Evolutionary conservation across 768 basidiomycete genomes (phyloP).

Genomic region (Podaxis carcinomalis): DNA sequence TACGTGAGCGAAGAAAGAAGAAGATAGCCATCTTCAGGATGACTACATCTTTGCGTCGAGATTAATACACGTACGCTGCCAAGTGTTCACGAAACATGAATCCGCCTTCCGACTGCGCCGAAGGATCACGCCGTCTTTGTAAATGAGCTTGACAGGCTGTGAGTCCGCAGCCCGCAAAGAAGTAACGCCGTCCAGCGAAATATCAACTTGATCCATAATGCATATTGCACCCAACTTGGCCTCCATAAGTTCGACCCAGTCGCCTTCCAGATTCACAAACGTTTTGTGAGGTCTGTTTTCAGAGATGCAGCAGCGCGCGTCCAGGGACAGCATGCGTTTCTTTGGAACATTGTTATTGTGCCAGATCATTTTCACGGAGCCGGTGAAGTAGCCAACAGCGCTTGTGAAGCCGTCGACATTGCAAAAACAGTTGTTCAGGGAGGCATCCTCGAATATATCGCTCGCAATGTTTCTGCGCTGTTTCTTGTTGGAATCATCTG

Average conservation of each 20-base stretch:
- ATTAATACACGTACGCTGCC: constrained; percentile 20
- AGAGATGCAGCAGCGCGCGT: not conserved
- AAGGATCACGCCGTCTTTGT: constrained; percentile 15
- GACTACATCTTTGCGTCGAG: not conserved
- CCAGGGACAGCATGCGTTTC: not conserved
- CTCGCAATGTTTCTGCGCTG: not conserved
- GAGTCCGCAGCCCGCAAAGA: not conserved
- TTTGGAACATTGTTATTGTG: not conserved
- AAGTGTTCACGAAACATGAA: constrained; percentile 22
- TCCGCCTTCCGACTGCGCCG: constrained; percentile 5
- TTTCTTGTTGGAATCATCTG: not conserved
- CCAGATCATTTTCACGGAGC: constrained; percentile 5
- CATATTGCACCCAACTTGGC: not conserved
- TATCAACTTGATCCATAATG: constrained; percentile 5
- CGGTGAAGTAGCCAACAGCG: constrained; percentile 6
- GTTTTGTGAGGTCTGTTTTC: not conserved
- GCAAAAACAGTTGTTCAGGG: constrained; percentile 8
- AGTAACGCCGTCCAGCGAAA: constrained; percentile 6
- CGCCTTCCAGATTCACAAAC: not conserved
- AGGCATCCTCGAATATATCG: constrained; percentile 8
- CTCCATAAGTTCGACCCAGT: constrained; percentile 5
- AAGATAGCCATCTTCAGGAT: not conserved
- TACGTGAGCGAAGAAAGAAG: not conserved
- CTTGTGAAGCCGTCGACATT: not conserved
- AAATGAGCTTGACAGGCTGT: constrained; percentile 13